Conservation (phyloP, 306 rosid genomes). For the Canavalia ensiformis region DNA sequence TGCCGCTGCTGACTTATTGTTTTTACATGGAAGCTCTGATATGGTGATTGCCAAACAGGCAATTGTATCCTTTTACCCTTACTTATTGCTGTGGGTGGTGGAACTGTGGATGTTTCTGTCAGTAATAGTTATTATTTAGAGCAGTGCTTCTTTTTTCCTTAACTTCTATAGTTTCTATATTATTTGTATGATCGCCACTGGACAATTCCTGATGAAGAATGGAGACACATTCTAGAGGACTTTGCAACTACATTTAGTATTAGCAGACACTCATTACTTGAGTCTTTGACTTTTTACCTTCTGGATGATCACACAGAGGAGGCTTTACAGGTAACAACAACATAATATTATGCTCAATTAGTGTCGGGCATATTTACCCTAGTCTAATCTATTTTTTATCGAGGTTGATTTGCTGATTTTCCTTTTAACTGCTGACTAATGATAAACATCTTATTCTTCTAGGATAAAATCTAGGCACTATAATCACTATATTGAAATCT, state of each 20-base stretch:
- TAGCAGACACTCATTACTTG: slow-evolving; percentile 80
- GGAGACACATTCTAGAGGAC: slow-evolving; percentile 85
- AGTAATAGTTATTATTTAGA: slow-evolving; percentile 33
- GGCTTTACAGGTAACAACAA: slow-evolving; percentile 77
- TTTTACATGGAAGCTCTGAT: slow-evolving; percentile 85
- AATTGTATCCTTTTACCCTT: slow-evolving; percentile 83
- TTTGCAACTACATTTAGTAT: slow-evolving; percentile 84
- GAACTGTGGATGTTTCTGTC: slow-evolving; percentile 33
- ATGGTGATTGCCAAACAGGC: slow-evolving; percentile 94
- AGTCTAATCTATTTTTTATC: slow-evolving; percentile 36
- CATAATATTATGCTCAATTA: slow-evolving; percentile 37
- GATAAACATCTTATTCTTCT: slow-evolving; percentile 22
- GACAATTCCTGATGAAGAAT: slow-evolving; percentile 81
- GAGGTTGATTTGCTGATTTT: slow-evolving; percentile 19
- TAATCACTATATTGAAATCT: slow-evolving; percentile 19
- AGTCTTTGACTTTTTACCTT: slow-evolving; percentile 83
- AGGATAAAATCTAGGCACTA: slow-evolving; percentile 28
- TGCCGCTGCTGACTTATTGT: slow-evolving; percentile 88
- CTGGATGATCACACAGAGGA: slow-evolving; percentile 87
- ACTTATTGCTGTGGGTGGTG: slow-evolving; percentile 13
- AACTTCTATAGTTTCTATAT: slow-evolving; percentile 80
- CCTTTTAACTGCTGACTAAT: slow-evolving; percentile 14
- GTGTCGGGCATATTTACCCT: slow-evolving; percentile 37
- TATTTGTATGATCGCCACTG: slow-evolving; percentile 95
- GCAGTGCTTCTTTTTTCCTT: slow-evolving; percentile 55